Percentiles rank a stretch among this genome's conserved stretches.
Evolutionary conservation across 805 yeast species (phyloP).

Genomic region (Monosporozyma aerobia): DNA sequence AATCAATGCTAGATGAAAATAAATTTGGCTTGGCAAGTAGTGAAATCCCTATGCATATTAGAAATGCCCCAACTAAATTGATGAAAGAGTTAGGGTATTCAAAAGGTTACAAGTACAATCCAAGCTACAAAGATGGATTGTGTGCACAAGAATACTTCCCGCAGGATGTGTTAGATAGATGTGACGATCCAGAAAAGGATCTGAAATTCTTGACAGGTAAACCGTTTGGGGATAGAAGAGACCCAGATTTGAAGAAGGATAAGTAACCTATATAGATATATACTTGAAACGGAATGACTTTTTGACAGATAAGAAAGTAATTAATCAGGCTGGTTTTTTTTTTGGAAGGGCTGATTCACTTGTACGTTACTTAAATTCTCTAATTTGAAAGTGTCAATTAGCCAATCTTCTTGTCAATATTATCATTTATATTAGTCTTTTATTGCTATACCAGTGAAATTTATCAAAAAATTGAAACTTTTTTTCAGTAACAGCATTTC

Average conservation of each 20-base stretch:
- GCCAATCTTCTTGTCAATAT: no score
- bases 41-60: slow-evolving; percentile 59
- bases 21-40: slow-evolving; percentile 42
- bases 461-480: no score
- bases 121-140: slow-evolving; percentile 61
- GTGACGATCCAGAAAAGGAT: slow-evolving; percentile 22
- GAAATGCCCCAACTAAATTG: slow-evolving; percentile 89
- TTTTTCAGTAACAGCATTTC: no score
- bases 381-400: no score
- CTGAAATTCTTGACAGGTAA: slow-evolving; percentile 41
- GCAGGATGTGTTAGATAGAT: slow-evolving; percentile 33
- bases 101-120: slow-evolving; percentile 81
- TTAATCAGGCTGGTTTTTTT: no score
- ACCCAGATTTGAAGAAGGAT: slow-evolving; percentile 29
- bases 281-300: background rate
- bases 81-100: slow-evolving; percentile 88
- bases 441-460: no score
- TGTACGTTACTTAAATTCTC: no score
- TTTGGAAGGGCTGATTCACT: no score
- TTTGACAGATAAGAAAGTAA: background rate
- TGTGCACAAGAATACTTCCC: slow-evolving; percentile 77
- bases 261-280: background rate
- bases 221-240: slow-evolving; percentile 45
- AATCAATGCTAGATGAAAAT: slow-evolving; percentile 45
- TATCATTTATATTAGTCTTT: no score